Percentiles rank a stretch among this genome's conserved stretches.
These are phyloP conservation scores for Ceratobasidium sp. DNA, from an alignment of 1,284 basidiomycete genomes.

Conservation along the genomic window DNA sequence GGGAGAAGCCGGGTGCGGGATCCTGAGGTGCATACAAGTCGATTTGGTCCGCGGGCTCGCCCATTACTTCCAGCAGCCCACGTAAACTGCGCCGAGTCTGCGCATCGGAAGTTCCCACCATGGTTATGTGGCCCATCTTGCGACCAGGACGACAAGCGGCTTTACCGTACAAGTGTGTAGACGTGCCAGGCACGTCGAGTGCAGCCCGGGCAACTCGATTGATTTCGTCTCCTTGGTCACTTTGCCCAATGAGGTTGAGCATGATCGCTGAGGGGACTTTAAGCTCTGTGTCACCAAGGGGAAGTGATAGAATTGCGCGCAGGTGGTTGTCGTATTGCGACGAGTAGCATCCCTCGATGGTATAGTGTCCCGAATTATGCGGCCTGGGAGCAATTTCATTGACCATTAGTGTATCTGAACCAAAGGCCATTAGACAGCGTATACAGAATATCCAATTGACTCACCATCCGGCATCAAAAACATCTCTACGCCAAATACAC, in stretches of 20 bases:
- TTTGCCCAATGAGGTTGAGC: constrained; percentile 91
- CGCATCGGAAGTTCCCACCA: constrained; percentile 84
- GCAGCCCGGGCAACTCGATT: constrained; percentile 59
- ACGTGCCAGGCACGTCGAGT: constrained; percentile 73
- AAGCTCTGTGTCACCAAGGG: constrained; percentile 86
- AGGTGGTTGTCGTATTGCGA: constrained; percentile 99
- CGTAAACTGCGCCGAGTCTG: constrained; percentile 73
- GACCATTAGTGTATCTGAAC: constrained; percentile 74
- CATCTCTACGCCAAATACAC: constrained; percentile 98
- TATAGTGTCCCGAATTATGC: constrained; percentile 99
- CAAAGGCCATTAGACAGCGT: constrained; percentile 16
- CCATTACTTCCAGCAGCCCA: constrained; percentile 67
- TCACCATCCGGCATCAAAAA: constrained; percentile 87
- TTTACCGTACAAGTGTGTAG: constrained; percentile 93
- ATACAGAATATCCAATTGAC: constrained; percentile 46
- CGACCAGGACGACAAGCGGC: constrained; percentile 84
- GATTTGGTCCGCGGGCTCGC: constrained; percentile 58
- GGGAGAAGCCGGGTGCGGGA: constrained; percentile 54
- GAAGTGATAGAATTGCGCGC: constrained; percentile 90
- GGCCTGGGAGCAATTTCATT: constrained; percentile 99
- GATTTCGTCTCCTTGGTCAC: constrained; percentile 59
- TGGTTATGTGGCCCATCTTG: constrained; percentile 98
- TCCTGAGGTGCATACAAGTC: constrained; percentile 62
- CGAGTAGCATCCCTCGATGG: constrained; percentile 96
- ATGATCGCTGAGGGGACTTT: constrained; percentile 88